phyloP scores from a whole-genome alignment of 192 early-diverging fungal genomes.

The Gigaspora rosea region DNA sequence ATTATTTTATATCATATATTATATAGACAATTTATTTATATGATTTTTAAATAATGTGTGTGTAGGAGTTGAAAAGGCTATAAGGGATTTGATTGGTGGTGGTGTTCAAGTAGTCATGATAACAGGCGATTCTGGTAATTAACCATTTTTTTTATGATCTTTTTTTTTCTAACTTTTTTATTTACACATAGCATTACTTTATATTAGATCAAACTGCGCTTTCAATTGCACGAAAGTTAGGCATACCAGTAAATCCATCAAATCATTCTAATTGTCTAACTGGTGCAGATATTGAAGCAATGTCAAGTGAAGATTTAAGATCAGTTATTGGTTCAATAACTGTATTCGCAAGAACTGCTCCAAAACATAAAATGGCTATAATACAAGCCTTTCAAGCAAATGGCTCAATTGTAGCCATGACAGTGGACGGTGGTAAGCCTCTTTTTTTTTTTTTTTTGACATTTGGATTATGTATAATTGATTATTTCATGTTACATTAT shows the following conservation, averaged over 20 bases:
- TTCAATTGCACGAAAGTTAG: constrained; percentile 84
- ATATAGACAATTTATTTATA: background rate
- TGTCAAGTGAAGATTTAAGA: constrained; percentile 64
- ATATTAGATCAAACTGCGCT: constrained; percentile 76
- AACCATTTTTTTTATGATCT: background rate
- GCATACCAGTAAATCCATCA: constrained; percentile 70
- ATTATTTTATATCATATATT: too few species aligned
- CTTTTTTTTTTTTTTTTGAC: background rate
- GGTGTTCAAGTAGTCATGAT: constrained; percentile 97
- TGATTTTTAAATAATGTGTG: background rate
- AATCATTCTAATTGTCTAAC: constrained; percentile 65
- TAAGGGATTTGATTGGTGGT: constrained; percentile 67
- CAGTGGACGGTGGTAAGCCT: constrained; percentile 74
- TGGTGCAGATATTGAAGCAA: constrained; percentile 69
- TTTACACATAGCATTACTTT: background rate
- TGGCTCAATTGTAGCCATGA: constrained; percentile 92
- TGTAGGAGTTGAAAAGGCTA: constrained; percentile 68
- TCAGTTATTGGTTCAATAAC: constrained; percentile 61
- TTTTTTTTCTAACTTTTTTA: background rate
- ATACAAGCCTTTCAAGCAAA: constrained; percentile 84
- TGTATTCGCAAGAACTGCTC: constrained; percentile 81
- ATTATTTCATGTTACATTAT: background rate
- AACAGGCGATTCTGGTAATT: constrained; percentile 84
- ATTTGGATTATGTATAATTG: background rate
- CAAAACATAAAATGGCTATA: constrained; percentile 90